phyloP scores from a whole-genome alignment of 2,329 filamentous ascomycete species.

The Apiospora marii region DNA sequence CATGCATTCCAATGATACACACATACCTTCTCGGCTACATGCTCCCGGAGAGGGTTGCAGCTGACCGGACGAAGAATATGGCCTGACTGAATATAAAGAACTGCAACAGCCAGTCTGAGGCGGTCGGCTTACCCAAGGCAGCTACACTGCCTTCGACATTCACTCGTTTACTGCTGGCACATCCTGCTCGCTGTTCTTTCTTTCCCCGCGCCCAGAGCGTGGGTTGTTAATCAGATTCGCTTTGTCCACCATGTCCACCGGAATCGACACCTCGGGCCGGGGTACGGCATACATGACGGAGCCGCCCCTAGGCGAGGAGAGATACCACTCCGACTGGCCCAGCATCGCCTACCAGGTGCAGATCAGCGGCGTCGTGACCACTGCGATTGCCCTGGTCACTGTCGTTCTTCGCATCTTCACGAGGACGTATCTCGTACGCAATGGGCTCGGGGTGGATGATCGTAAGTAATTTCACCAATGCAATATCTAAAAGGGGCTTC shows the following conservation, averaged over 20 bases:
- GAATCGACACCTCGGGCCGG: background rate
- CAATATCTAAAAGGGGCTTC: background rate
- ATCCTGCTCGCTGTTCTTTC: background rate
- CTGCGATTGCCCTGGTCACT: background rate
- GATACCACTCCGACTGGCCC: background rate
- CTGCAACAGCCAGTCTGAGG: no score
- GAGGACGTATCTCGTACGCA: background rate
- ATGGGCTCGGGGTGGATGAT: background rate
- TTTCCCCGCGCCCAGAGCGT: no score
- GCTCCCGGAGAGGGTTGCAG: background rate
- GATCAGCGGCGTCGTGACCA: background rate
- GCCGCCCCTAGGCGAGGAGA: background rate
- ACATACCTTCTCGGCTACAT: background rate
- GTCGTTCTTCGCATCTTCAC: background rate
- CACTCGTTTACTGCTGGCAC: background rate
- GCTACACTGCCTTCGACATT: background rate
- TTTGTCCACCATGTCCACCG: background rate
- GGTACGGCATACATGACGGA: background rate
- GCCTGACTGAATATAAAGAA: background rate
- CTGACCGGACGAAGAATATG: background rate
- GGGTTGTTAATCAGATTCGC: background rate
- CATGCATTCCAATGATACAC: no score
- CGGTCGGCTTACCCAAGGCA: no score
- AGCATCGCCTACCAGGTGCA: background rate
- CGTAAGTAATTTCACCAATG: background rate